Base-by-base conservation (phyloP, 2,329 filamentous ascomycete species). In the Thelonectria blattea region DNA sequence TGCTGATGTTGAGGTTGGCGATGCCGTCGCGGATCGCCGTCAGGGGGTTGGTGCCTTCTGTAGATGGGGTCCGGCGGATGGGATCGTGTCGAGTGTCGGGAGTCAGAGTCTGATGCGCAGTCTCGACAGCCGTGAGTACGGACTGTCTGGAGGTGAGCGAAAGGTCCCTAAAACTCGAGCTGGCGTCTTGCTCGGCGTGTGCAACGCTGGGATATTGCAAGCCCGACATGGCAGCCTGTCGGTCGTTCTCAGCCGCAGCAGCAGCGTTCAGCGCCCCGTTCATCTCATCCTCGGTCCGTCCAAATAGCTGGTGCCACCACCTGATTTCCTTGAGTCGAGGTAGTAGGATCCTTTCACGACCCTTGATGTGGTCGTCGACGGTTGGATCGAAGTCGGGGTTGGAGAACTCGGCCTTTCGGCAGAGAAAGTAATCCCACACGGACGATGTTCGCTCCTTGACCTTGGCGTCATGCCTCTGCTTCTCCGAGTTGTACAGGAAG, bases 381-480 rank as follows among this genome's bases (percentile, higher is more conserved):
- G 86, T 82, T 8, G 81, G 73, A 56, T 96, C 89, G 72, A 94
- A 99, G 32, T 89, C 83, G 0, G 88, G 84, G 71, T 98, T 98
- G 39, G 88, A 80, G 70, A 98, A 99, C 70, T 97, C 91, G 18
- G 85, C 81, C 65, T 86, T 88, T 11, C 93, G 87, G 45, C 90
- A 88, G 8, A 98, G 80, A 75, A 99, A 98, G 74, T 98, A 97
- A 67, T 95, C 91, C 95, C 95, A 99, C 1, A 97, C 95, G 20
- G 92, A 96, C 3, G 90, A 84, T 3, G 93, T 96, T 55, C 86
- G 84, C 68, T 93, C 88, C 41, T 82, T 80, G 1, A 91, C 88
- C 27, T 81, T 83, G 20, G 86, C 84, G 45, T 95, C 90, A 15
- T 86, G 80, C 3, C 95, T 88, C 70, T 97, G 91, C 71, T 93